A percentile compares a stretch with the other conserved stretches of the same genome.
phyloP scores from a whole-genome alignment of 768 basidiomycete species.

The Pisolithus orientalis region DNA sequence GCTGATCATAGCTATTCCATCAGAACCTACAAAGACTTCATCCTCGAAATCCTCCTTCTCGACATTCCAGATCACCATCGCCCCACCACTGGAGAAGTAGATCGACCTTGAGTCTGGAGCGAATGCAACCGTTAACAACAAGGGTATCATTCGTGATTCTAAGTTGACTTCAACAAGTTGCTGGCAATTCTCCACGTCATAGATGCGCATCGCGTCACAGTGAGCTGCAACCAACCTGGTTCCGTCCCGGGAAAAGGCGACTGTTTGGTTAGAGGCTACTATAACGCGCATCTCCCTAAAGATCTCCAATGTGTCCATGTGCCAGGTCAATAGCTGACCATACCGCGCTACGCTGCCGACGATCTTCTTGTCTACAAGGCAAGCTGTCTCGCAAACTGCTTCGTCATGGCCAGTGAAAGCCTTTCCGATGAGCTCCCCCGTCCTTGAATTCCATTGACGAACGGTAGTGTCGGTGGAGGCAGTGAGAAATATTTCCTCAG shows the following conservation, averaged over 20 bases:
- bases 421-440: neutral
- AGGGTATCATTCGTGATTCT: neutral
- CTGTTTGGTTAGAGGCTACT: neutral
- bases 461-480: neutral
- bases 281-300: neutral
- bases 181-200: neutral
- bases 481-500: neutral
- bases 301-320: constrained; percentile 1
- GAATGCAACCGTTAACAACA: constrained; percentile 4
- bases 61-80: constrained; percentile 10
- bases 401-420: neutral
- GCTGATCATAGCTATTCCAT: neutral
- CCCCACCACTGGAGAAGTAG: constrained; percentile 7
- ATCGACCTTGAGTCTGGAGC: constrained; percentile 5
- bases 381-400: neutral
- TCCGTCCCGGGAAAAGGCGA: constrained; percentile 3
- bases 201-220: neutral
- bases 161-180: neutral
- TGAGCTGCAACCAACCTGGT: neutral
- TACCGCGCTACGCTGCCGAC: neutral
- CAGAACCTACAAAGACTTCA: constrained; percentile 1
- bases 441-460: constrained; percentile 1
- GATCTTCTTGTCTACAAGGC: neutral
- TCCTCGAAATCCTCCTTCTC: constrained; percentile 2
- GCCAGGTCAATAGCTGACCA: neutral